Evolutionary conservation across 2,329 filamentous ascomycete genomes (phyloP).

Genomic region (Aspergillus japonicus): DNA sequence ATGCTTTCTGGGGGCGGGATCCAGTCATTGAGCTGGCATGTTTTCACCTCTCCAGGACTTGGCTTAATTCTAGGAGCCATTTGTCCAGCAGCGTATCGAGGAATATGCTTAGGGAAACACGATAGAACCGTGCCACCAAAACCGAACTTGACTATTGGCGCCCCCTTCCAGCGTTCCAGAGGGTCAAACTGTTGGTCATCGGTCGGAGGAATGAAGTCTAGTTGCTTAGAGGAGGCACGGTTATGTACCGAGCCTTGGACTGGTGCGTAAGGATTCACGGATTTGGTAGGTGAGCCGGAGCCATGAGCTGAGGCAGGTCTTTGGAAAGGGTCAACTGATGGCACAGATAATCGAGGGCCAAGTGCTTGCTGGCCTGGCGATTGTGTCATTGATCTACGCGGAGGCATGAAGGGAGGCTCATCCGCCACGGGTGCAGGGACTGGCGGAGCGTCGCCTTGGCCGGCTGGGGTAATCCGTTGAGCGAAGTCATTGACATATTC

Average conservation of each 20-base stretch:
- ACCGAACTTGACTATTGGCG: conserved; percentile 83
- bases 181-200: conserved; percentile 66
- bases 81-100: conserved; percentile 76
- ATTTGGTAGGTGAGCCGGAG: conserved; percentile 42
- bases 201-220: conserved; percentile 57
- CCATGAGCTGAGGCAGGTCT: conserved; percentile 57
- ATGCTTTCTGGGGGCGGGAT: conserved; percentile 70
- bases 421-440: conserved; percentile 21
- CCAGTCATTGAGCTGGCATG: conserved; percentile 72
- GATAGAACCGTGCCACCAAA: conserved; percentile 79
- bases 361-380: conserved; percentile 58
- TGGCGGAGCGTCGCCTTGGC: conserved; percentile 12
- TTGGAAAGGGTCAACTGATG: conserved; percentile 47
- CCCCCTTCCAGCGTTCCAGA: conserved; percentile 85
- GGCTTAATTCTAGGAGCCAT: conserved; percentile 75
- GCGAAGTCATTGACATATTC: conserved; percentile 35
- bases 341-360: conserved; percentile 44
- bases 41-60: conserved; percentile 75
- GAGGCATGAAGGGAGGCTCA: conserved; percentile 38
- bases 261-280: conserved; percentile 37
- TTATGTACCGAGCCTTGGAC: conserved; percentile 34
- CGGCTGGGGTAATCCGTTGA: conserved; percentile 27
- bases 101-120: conserved; percentile 84
- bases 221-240: conserved; percentile 48
- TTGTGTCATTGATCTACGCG: conserved; percentile 56